Conservation (phyloP, 257 asterid species). For the Plantago ovata region DNA sequence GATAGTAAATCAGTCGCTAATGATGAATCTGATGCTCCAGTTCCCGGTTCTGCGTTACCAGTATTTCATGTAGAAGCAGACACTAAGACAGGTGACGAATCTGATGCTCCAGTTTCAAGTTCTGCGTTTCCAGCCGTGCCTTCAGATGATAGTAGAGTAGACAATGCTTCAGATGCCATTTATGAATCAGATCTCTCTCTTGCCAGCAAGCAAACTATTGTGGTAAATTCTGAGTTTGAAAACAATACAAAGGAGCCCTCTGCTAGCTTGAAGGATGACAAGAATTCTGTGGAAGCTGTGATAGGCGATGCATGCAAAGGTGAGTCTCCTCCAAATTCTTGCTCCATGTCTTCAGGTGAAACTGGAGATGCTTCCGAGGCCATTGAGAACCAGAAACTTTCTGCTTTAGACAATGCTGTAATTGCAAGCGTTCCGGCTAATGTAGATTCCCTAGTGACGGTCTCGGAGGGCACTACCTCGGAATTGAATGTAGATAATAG, state of each 20-base stretch:
- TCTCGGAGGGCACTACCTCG: constrained; percentile 8
- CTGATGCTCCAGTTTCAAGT: constrained; percentile 18
- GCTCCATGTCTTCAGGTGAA: too few relatives aligned
- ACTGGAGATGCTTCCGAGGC: constrained; percentile 10
- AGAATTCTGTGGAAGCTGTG: neutral
- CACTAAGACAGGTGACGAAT: constrained; percentile 14
- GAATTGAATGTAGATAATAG: constrained; percentile 12
- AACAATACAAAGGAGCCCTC: too few relatives aligned
- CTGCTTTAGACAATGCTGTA: constrained; percentile 20
- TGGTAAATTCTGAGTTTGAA: constrained; percentile 2
- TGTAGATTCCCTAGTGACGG: constrained; percentile 9
- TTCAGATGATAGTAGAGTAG: constrained; percentile 17
- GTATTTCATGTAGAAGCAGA: constrained; percentile 16
- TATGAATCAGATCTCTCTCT: constrained; percentile 14
- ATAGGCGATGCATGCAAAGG: too few relatives aligned
- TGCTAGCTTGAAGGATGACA: constrained; percentile 10
- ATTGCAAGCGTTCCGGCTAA: constrained; percentile 8
- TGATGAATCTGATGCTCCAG: constrained; percentile 9
- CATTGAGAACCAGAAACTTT: constrained; percentile 15
- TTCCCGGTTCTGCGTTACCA: constrained; percentile 19
- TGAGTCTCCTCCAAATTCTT: too few relatives aligned
- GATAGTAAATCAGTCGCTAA: too few relatives aligned
- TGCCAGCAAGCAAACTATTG: constrained; percentile 4
- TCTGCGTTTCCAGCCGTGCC: constrained; percentile 12
- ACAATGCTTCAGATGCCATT: constrained; percentile 19